Evolutionary conservation across 345 rosid genomes (phyloP).

Genomic region (Camelina hispida): DNA sequence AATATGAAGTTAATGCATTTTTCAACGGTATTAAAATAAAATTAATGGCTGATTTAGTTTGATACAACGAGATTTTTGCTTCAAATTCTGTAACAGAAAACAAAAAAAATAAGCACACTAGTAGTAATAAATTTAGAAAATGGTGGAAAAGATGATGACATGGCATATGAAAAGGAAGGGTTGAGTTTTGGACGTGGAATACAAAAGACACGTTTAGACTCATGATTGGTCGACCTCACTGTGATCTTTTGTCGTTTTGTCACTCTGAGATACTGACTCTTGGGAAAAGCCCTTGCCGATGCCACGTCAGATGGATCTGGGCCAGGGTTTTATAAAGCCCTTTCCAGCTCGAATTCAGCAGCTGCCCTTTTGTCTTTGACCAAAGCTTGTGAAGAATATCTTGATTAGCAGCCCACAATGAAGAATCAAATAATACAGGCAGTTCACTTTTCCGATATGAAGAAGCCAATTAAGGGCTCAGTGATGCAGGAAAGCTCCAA

Average conservation of each 20-base stretch:
- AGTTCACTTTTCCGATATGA: neutral
- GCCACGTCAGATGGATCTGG: constrained; percentile 38
- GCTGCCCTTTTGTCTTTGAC: constrained; percentile 7
- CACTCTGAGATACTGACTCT: neutral
- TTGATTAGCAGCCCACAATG: neutral
- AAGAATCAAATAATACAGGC: constrained; percentile 20
- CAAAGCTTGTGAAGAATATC: neutral
- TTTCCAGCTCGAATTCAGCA: neutral
- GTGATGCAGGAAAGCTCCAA: neutral
- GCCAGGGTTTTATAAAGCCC: constrained; percentile 17
- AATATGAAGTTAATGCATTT: neutral
- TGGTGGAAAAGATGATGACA: constrained; percentile 14
- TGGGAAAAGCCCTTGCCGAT: constrained; percentile 15
- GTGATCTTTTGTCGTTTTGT: constrained; percentile 24
- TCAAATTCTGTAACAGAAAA: neutral
- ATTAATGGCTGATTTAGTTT: neutral
- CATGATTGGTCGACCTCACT: constrained; percentile 28
- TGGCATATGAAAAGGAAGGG: neutral
- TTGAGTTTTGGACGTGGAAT: too few relatives aligned
- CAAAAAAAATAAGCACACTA: neutral
- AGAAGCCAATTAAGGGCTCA: neutral
- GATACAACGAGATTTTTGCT: neutral
- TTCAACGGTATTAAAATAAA: neutral
- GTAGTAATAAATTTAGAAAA: neutral
- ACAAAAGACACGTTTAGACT: constrained; percentile 5